phyloP scores from a whole-genome alignment of 257 asterid genomes.

The Solanum phureja region DNA sequence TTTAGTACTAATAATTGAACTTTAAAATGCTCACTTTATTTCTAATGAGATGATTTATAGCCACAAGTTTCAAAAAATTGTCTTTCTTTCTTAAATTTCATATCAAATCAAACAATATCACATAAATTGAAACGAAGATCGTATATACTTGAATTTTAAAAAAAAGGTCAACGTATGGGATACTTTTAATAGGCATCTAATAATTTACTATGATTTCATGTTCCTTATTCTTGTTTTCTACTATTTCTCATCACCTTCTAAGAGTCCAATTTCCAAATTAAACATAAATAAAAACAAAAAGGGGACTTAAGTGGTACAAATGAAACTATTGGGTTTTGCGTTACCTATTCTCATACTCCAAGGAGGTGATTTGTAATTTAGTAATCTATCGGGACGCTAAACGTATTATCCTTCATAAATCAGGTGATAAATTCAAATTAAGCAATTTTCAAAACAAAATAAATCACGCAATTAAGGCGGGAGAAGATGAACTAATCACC shows the following conservation, averaged over 20 bases:
- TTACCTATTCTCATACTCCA: background rate
- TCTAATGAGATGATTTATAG: background rate
- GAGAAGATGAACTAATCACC: conserved; percentile 3
- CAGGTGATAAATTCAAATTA: background rate
- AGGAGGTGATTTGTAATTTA: background rate
- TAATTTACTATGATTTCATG: background rate
- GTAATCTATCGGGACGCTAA: background rate
- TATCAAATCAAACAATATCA: background rate
- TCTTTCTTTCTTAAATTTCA: too few species aligned
- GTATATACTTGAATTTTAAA: background rate
- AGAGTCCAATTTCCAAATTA: background rate
- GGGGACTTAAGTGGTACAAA: background rate
- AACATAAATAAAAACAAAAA: background rate
- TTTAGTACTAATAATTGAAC: too few species aligned
- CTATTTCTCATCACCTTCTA: background rate
- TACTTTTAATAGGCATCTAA: background rate
- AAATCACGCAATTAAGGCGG: conserved; percentile 11
- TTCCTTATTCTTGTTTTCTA: background rate
- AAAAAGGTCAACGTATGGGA: background rate
- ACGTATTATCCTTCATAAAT: background rate
- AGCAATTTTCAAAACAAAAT: background rate
- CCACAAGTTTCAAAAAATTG: too few species aligned
- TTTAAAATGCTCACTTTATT: too few species aligned
- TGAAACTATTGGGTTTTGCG: background rate
- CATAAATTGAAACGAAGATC: too few species aligned